Base-by-base conservation (phyloP, 2,329 filamentous ascomycete species). In the Sclerotinia trifoliorum region DNA sequence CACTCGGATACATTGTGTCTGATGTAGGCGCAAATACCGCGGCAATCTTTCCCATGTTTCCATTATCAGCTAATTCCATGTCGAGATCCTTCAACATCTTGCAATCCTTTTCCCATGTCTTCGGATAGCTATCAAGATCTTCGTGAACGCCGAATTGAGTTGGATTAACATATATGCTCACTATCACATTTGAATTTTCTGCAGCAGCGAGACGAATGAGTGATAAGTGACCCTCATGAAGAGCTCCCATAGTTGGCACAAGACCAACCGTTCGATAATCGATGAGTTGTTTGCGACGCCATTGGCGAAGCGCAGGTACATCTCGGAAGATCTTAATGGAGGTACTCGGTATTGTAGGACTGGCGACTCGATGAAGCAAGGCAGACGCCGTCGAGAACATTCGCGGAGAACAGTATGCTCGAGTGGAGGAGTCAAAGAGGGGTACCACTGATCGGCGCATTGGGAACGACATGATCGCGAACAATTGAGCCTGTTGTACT, bases 191-290 rank as follows among this genome's bases (percentile, higher is more conserved):
- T 72, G 91, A 90, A 80, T 93, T 95, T 75, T 96, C 92, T 60
- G 84, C 83, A 1, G 94, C 94, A 3, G 95, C 95, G 74, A 89
- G 86, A 69, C 92, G 90, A 75, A 97, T 90, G 29, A 99, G 85
- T 4, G 91, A 91, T 64, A 97, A 80, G 80, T 99, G 95, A 52
- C 95, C 95, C 67, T 88, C 86, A 79, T 99, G 95, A n/a, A 99
- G 85, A 62, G 95, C 95, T 71, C 95, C 95, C 95, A 99, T 98
- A 44, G 95, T 99, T 1, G 95, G 95, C 48, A 99, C 93, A 39
- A 99, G 87, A 69, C 91, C 93, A 68, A 99, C 88, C 56, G 88
- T 89, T 68, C 90, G 87, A 74, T 90, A 86, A 75, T 88, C 84
- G 69, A 88, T 80, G 48, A 88, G 80, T 70, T 93, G 87, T 52